A percentile compares a stretch with the other conserved stretches of the same genome.
Evolutionary conservation across 2,329 filamentous ascomycete genomes (phyloP).

Genomic region (Teratosphaeria destructans): DNA sequence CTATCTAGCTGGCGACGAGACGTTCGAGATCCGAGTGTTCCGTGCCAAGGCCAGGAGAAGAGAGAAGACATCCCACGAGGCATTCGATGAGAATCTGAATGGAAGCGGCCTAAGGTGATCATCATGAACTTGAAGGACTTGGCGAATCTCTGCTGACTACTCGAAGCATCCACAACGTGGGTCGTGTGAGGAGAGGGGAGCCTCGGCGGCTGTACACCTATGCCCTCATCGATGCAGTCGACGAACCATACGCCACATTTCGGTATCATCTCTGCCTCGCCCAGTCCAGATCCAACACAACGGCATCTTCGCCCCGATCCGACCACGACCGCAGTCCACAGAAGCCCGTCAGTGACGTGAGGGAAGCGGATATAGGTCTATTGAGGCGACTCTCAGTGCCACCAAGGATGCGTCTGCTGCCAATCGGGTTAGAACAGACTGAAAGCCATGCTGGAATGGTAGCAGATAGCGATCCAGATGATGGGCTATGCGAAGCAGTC

Average conservation of each 20-base stretch:
- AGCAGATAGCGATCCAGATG: background rate
- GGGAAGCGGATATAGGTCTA: background rate
- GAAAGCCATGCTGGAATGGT: background rate
- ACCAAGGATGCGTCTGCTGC: slow-evolving; percentile 2
- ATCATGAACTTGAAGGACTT: background rate
- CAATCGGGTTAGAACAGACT: background rate
- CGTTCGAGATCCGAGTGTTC: slow-evolving; percentile 33
- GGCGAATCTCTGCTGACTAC: background rate
- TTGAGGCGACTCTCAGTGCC: background rate
- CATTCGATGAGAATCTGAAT: background rate
- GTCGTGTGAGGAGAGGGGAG: slow-evolving; percentile 25
- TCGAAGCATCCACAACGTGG: slow-evolving; percentile 3
- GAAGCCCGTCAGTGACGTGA: background rate
- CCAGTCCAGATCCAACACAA: background rate
- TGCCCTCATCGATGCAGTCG: slow-evolving; percentile 38
- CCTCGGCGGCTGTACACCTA: slow-evolving; percentile 39
- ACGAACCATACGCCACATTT: slow-evolving; percentile 39
- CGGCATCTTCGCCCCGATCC: background rate
- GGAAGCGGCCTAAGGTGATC: background rate
- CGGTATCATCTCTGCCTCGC: slow-evolving; percentile 19
- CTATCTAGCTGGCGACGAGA: slow-evolving; percentile 12
- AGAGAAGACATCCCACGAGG: slow-evolving; percentile 16
- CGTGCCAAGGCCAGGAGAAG: slow-evolving; percentile 32
- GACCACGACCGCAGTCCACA: background rate
- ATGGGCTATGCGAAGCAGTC: background rate